A percentile compares a stretch with the other conserved stretches of the same genome.
phyloP scores from a whole-genome alignment of 2,329 filamentous ascomycete genomes.

The Penicillium sp. region DNA sequence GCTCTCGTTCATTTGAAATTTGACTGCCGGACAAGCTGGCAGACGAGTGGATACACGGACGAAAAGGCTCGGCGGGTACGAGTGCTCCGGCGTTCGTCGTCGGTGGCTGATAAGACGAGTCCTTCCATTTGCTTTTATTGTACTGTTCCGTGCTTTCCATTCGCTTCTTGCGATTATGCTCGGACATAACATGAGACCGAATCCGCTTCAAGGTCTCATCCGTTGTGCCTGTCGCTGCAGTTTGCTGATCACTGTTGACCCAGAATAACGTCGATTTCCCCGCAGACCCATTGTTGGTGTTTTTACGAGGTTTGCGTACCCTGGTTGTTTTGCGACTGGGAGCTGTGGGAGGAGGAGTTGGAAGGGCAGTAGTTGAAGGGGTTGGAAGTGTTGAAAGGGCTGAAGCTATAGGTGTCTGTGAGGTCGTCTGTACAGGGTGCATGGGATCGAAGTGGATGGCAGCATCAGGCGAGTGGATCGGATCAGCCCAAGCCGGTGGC shows the following conservation, averaged over 20 bases:
- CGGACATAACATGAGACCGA: constrained; percentile 45
- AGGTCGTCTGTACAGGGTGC: not conserved
- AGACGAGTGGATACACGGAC: constrained; percentile 2
- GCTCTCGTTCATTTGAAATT: constrained; percentile 3
- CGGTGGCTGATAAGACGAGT: constrained; percentile 35
- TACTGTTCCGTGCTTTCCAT: constrained; percentile 41
- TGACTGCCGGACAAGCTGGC: constrained; percentile 10
- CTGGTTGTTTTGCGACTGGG: constrained; percentile 25
- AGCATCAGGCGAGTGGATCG: constrained; percentile 8
- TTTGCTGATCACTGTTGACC: constrained; percentile 40
- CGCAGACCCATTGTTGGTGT: constrained; percentile 29
- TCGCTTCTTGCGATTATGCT: constrained; percentile 43
- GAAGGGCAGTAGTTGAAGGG: not conserved
- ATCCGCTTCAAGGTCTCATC: constrained; percentile 43
- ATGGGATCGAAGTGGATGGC: constrained; percentile 7
- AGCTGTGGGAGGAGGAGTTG: constrained; percentile 2
- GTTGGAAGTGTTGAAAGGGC: constrained; percentile 1
- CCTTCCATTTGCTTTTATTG: constrained; percentile 40
- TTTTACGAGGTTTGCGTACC: constrained; percentile 36
- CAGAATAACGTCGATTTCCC: constrained; percentile 41
- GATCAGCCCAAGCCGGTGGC: constrained; percentile 21
- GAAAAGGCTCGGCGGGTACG: constrained; percentile 6
- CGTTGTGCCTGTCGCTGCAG: constrained; percentile 36
- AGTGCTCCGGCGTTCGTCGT: constrained; percentile 21
- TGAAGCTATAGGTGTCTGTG: not conserved